These are phyloP conservation scores for Scheffersomyces stambukii DNA, from an alignment of 1,139 yeast species.

Conservation along the genomic window DNA sequence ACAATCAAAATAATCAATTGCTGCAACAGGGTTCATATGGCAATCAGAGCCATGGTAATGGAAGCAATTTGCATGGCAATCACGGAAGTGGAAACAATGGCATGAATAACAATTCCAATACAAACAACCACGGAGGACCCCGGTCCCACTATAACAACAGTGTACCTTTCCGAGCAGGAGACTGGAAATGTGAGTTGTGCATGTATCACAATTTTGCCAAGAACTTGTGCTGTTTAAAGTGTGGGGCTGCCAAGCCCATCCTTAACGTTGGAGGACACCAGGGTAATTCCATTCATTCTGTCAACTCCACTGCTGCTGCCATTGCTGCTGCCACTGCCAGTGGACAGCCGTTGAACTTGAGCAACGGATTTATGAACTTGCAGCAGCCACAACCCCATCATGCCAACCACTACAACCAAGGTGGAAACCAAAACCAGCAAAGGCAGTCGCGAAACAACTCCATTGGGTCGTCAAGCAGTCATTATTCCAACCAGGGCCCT, in stretches of 20 bases:
- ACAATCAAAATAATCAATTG: constrained; percentile 8
- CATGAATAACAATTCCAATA: constrained; percentile 3
- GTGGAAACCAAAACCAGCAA: constrained; percentile 5
- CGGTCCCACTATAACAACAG: constrained; percentile 11
- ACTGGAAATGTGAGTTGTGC: constrained; percentile 92
- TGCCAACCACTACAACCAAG: constrained; percentile 2
- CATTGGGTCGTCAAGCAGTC: constrained; percentile 4
- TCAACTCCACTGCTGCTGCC: constrained; percentile 47
- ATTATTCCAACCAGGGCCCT: constrained; percentile 1
- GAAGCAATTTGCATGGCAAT: constrained; percentile 9
- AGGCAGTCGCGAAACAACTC: constrained; percentile 3
- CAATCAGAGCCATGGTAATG: no score
- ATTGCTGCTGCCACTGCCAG: constrained; percentile 54
- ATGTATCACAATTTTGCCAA: constrained; percentile 92
- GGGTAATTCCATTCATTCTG: constrained; percentile 25
- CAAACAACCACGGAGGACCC: constrained; percentile 5
- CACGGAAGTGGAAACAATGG: constrained; percentile 6
- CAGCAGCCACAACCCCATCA: constrained; percentile 30
- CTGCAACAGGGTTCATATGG: no score
- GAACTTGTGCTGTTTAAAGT: constrained; percentile 78
- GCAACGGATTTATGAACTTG: constrained; percentile 21
- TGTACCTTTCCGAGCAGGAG: constrained; percentile 95
- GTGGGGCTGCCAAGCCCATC: constrained; percentile 73
- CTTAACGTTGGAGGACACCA: constrained; percentile 26
- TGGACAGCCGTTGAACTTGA: constrained; percentile 43